Evolutionary conservation across 306 rosid species (phyloP), one percentile per base, ranked within the genome.

Genomic region (Castanopsis chinensis): DNA sequence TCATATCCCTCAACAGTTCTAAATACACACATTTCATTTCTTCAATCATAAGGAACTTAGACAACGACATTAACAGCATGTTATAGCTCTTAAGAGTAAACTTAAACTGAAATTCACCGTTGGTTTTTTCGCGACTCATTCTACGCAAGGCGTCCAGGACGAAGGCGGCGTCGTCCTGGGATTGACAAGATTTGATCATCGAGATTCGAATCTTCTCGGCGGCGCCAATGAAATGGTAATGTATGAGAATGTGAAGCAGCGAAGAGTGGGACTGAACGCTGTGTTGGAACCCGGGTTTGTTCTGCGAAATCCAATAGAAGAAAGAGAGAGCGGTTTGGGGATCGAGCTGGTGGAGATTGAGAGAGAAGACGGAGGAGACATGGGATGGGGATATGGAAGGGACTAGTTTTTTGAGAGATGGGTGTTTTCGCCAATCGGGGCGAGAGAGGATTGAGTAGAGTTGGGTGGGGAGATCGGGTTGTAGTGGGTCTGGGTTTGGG

Each of bases 61-160:
- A 85, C 69, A 91, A 69, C 15, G 86, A 69, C 85, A 91, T 89
- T 6, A 93, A 70, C 14, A 93, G 89, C 65, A 80, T 83, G 41
- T 90, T 88, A 68, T 87, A 93, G 57, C 92, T 89, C 76, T 89
- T 93, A 75, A 94, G 72, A 10, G 89, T 86, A 45, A 90, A 89
- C 88, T 84, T 79, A 79, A 89, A 89, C 4, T 52, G 71, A 10
- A 82, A 72, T 17, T 59, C 58, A 5, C 69, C 79, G 45, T 54
- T 83, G 25, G 0, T 1, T 0, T 37, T 37, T 7, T 71, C 80
- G 13, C 71, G 58, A 59, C 86, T 85, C 91, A 91, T 75, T 18
- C 63, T 58, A n/a, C 90, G 91, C 56, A 91, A 67, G 4, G 76
- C 41, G 15, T 82, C 79, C 71, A 93, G 73, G n/a, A 90, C 89